Evolutionary conservation across 2,329 filamentous ascomycete genomes (phyloP), one percentile per base, ranked within the genome.

Genomic region (Juglanconis oblonga): DNA sequence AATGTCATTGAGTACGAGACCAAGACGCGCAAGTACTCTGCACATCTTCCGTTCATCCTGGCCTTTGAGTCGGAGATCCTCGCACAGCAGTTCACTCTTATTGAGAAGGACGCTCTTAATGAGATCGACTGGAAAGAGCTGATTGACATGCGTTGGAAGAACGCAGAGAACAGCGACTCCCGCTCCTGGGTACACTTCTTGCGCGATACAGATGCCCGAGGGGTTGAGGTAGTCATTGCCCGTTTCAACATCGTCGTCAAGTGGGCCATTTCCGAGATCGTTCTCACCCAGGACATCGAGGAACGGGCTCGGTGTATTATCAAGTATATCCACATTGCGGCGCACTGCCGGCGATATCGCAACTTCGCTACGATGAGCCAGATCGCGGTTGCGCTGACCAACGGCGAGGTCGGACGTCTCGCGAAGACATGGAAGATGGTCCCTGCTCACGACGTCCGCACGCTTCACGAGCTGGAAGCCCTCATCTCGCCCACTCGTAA

Each of bases 101-200:
- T 95, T 51, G 91, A 95, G 69, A 93, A 94, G 71, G 91, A 94
- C 70, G 91, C 90, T 1, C 78, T 95, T 29, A 90, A 92, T 66
- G 91, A 94, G 72, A 90, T 95, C 64, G 90, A 94, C 74, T 95
- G 91, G 91, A 92, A 90, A 70, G 91, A 95, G 66, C 79, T 95
- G 11, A 90, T 94, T 57, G 89, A 92, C 57, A 88, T 95, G 81
- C 85, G 85, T 54, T 94, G 91, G 90, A 91, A 90, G 70, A 86
- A 92, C 66, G 78, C 81, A 17, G 81, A 84, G 14, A 83, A 83
- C 52, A 86, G 82, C 53, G 79, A 87, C 62, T 84, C 86, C 40
- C 84, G 87, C 56, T 91, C 92, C 29, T 95, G 91, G 91, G 90
- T 94, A 10, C 87, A 91, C 48, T 94, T 92, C 69, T 78, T 94